A percentile compares a stretch with the other conserved stretches of the same genome.
phyloP scores from a whole-genome alignment of 352 stramenopile species.

The Phytophthora foliorum region DNA sequence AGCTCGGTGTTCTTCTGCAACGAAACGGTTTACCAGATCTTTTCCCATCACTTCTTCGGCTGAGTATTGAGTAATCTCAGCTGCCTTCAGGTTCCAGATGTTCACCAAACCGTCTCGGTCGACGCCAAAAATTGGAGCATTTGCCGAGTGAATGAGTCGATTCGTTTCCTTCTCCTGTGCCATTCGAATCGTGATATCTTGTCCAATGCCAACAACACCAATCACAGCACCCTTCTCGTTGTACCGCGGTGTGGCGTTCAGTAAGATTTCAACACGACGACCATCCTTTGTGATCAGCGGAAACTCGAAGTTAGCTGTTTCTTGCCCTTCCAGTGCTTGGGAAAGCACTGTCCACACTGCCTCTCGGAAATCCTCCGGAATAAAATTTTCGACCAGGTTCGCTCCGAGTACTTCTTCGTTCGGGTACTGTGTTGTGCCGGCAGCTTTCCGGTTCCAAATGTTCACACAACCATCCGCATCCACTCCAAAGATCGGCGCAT shows the following conservation, averaged over 20 bases:
- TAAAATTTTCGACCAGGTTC: conserved; percentile 84
- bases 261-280: conserved; percentile 54
- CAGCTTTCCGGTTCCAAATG: conserved; percentile 87
- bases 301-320: conserved; percentile 75
- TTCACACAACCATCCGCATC: conserved; percentile 76
- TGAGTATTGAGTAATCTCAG: conserved; percentile 80
- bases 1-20: conserved; percentile 41
- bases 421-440: conserved; percentile 81
- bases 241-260: conserved; percentile 66
- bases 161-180: conserved; percentile 78
- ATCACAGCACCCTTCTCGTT: conserved; percentile 67
- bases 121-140: conserved; percentile 81
- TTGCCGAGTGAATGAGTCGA: conserved; percentile 73
- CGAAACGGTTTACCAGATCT: conserved; percentile 70
- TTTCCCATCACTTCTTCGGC: conserved; percentile 84
- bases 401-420: conserved; percentile 72
- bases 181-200: conserved; percentile 73
- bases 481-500: conserved; percentile 87
- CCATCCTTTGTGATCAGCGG: conserved; percentile 62
- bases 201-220: conserved; percentile 69
- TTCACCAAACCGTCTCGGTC: conserved; percentile 66
- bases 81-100: conserved; percentile 84
- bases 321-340: conserved; percentile 63
- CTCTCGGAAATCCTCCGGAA: conserved; percentile 64
- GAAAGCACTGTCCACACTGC: conserved; percentile 63